Percentiles rank a stretch among this genome's conserved stretches.
These are phyloP conservation scores for Chlorella variabilis DNA, from an alignment of 163 green algal species.

Conservation along the genomic window DNA sequence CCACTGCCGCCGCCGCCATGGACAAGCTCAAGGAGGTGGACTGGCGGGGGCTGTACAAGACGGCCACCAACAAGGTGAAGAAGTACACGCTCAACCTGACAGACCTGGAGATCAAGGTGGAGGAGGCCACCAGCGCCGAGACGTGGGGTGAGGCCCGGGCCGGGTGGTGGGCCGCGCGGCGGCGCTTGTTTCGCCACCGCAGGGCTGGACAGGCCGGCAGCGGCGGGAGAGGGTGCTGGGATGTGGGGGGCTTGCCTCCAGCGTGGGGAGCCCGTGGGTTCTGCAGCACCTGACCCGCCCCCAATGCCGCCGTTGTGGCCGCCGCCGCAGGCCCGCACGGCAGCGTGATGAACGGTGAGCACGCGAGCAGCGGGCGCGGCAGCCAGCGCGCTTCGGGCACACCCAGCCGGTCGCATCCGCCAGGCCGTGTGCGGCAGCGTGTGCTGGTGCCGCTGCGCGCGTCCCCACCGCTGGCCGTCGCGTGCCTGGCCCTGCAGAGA, in stretches of 20 bases:
- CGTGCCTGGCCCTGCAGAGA: constrained; percentile 49
- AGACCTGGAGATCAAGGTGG: constrained; percentile 77
- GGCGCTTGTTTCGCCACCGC: too few species aligned
- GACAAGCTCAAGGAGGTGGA: constrained; percentile 55
- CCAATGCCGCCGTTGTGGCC: too few species aligned
- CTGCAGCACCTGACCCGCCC: too few species aligned
- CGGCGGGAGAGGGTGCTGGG: too few species aligned
- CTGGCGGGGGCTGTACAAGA: constrained; percentile 58
- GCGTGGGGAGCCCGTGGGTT: too few species aligned
- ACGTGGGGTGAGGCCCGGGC: constrained; percentile 67
- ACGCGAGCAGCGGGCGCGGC: too few species aligned
- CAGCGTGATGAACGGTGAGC: constrained; percentile 67
- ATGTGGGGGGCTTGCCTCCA: too few species aligned
- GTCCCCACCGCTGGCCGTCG: too few species aligned
- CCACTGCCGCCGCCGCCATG: constrained; percentile 13
- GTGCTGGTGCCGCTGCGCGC: background rate
- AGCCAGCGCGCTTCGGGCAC: background rate
- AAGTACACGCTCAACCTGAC: constrained; percentile 77
- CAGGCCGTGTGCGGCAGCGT: too few species aligned
- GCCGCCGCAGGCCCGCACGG: constrained; percentile 58
- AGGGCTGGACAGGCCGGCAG: too few species aligned
- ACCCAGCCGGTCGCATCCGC: too few species aligned
- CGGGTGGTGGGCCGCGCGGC: too few species aligned
- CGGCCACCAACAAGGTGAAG: constrained; percentile 65
- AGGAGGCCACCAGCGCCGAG: constrained; percentile 82